These are phyloP conservation scores for Geum urbanum DNA, from an alignment of 306 rosid genomes.

Conservation along the genomic window DNA sequence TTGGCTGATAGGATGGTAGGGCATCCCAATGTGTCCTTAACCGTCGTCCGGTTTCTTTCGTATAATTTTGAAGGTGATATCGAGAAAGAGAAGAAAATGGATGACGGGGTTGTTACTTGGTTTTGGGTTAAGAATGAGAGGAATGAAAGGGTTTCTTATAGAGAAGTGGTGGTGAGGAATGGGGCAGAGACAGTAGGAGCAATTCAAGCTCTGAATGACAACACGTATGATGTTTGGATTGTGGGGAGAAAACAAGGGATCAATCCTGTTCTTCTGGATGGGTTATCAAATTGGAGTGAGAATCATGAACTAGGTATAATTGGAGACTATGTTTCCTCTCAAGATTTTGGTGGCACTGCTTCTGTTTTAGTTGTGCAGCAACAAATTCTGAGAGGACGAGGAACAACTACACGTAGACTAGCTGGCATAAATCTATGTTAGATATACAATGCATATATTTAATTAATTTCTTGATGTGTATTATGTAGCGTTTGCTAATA, in stretches of 20 bases:
- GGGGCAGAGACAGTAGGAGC: slow-evolving; percentile 62
- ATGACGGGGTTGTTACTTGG: slow-evolving; percentile 79
- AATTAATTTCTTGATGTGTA: no score
- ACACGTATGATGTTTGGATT: slow-evolving; percentile 51
- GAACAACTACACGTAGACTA: not conserved
- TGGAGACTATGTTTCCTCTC: slow-evolving; percentile 68
- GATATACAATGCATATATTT: not conserved
- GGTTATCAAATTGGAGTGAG: slow-evolving; percentile 58
- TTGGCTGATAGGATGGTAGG: slow-evolving; percentile 58
- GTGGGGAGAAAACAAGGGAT: slow-evolving; percentile 77
- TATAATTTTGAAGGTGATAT: slow-evolving; percentile 38
- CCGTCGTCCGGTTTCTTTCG: slow-evolving; percentile 57
- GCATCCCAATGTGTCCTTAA: slow-evolving; percentile 27
- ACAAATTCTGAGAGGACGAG: slow-evolving; percentile 51
- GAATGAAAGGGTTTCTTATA: slow-evolving; percentile 48
- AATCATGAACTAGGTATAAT: slow-evolving; percentile 58
- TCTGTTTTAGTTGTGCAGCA: slow-evolving; percentile 74
- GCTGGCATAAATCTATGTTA: not conserved
- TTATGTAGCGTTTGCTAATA: no score
- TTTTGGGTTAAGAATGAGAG: slow-evolving; percentile 82
- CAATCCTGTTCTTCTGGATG: slow-evolving; percentile 53
- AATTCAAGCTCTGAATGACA: slow-evolving; percentile 45
- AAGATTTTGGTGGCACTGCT: slow-evolving; percentile 53
- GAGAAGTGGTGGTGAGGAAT: slow-evolving; percentile 57
- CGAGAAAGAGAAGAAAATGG: slow-evolving; percentile 76